Conservation (phyloP, 768 basidiomycete species). For the Thelephora aurantiotincta region DNA sequence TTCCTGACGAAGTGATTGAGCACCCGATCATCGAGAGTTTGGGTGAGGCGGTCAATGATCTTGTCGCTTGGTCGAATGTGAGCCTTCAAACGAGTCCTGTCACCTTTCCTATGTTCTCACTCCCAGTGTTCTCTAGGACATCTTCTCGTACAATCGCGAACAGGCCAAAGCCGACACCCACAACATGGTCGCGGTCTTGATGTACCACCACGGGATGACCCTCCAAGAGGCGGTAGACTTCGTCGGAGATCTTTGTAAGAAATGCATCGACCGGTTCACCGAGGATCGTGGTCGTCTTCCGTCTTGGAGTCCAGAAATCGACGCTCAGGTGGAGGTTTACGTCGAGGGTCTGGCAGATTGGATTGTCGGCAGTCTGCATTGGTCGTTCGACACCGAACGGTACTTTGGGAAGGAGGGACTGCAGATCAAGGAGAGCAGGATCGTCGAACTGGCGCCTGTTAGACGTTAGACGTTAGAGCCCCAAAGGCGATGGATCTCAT, state of each 20-base stretch:
- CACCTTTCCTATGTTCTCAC: constrained; percentile 4
- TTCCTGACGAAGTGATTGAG: constrained; percentile 37
- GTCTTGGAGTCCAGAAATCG: constrained; percentile 48
- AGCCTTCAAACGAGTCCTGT: constrained; percentile 8
- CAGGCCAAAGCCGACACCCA: constrained; percentile 53
- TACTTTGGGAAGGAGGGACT: constrained; percentile 54
- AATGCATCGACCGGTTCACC: constrained; percentile 38
- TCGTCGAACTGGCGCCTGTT: too few species aligned
- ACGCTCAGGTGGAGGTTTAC: constrained; percentile 42
- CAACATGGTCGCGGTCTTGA: constrained; percentile 60
- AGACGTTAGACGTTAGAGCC: too few species aligned
- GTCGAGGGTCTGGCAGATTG: constrained; percentile 54
- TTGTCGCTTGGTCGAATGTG: constrained; percentile 29
- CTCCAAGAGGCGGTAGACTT: constrained; percentile 52
- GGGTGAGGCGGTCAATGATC: constrained; percentile 32
- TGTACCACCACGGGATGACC: constrained; percentile 40
- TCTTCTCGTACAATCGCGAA: constrained; percentile 66
- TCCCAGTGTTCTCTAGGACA: constrained; percentile 33
- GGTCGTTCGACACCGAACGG: constrained; percentile 62
- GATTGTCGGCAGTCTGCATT: constrained; percentile 65
- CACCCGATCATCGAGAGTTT: constrained; percentile 34
- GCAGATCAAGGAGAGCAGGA: constrained; percentile 27
- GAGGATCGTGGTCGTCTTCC: constrained; percentile 31
- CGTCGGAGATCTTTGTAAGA: constrained; percentile 46
- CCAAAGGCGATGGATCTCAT: too few species aligned